Conservation (phyloP, 257 asterid species). For the Pogostemon cablin region DNA sequence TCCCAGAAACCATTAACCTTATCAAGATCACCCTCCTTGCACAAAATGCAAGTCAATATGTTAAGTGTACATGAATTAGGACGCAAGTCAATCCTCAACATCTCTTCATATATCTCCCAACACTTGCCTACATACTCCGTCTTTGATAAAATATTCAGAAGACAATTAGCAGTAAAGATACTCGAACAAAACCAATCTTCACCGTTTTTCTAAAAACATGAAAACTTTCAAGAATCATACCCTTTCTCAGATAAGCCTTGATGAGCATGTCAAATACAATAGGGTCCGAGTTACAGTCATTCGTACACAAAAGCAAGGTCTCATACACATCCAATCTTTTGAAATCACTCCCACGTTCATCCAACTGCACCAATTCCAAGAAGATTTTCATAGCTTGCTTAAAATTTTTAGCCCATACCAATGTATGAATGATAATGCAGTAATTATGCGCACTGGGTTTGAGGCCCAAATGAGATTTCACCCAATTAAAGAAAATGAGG, state of each 20-base stretch:
- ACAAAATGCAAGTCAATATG: constrained; percentile 62
- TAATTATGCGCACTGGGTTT: constrained; percentile 46
- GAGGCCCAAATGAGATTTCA: constrained; percentile 49
- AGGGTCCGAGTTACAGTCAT: constrained; percentile 81
- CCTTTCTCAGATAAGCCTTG: constrained; percentile 70
- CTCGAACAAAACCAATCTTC: constrained; percentile 61
- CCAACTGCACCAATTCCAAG: constrained; percentile 55
- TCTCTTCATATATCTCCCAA: constrained; percentile 72
- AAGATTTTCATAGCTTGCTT: constrained; percentile 64
- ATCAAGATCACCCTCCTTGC: constrained; percentile 68
- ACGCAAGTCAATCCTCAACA: constrained; percentile 57
- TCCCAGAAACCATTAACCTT: constrained; percentile 70
- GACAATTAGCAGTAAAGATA: constrained; percentile 61
- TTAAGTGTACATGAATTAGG: constrained; percentile 80
- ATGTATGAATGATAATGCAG: constrained; percentile 65
- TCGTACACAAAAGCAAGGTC: constrained; percentile 47
- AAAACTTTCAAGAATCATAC: constrained; percentile 60
- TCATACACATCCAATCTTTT: constrained; percentile 44
- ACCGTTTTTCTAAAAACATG: constrained; percentile 50
- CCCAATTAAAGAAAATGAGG: constrained; percentile 77
- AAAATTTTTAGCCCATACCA: constrained; percentile 74
- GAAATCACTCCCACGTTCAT: constrained; percentile 32
- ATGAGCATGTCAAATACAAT: constrained; percentile 87
- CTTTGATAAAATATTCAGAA: constrained; percentile 63
- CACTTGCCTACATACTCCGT: constrained; percentile 52